phyloP scores from a whole-genome alignment of 306 rosid species.

The Acacia acuminata region DNA sequence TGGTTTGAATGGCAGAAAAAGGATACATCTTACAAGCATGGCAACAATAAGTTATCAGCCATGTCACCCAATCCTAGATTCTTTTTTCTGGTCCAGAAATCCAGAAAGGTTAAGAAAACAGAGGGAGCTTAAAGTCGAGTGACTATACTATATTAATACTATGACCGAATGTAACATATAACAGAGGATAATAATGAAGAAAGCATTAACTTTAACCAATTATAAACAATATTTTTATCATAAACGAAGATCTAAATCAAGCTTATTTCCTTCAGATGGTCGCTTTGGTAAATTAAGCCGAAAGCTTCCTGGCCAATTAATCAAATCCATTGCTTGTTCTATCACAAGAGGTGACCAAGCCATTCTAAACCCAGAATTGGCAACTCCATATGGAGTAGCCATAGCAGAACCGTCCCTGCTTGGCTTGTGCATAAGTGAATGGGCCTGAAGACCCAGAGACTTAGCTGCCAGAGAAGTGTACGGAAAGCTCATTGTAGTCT shows the following conservation, averaged over 20 bases:
- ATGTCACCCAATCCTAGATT: not conserved
- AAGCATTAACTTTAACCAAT: not conserved
- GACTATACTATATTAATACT: not conserved
- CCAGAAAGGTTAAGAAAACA: no score
- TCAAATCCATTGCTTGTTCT: constrained; percentile 48
- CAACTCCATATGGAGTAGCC: constrained; percentile 44
- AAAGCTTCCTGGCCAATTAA: constrained; percentile 69
- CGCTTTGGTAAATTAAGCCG: constrained; percentile 38
- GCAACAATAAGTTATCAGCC: not conserved
- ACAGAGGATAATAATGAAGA: not conserved
- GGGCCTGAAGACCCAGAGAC: constrained; percentile 59
- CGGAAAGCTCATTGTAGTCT: constrained; percentile 39
- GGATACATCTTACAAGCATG: no score
- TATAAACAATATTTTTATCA: constrained; percentile 30
- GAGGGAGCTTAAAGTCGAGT: no score
- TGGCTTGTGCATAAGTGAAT: constrained; percentile 59
- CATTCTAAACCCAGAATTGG: constrained; percentile 32
- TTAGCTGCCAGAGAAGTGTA: constrained; percentile 35
- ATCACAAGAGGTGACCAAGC: constrained; percentile 50
- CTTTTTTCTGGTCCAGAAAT: not conserved
- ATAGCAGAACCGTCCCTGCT: constrained; percentile 39
- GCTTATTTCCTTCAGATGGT: constrained; percentile 43
- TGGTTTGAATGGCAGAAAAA: no score
- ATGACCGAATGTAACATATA: not conserved
- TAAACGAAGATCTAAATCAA: constrained; percentile 70